phyloP scores from a whole-genome alignment of 805 yeast genomes.

The Wickerhamia fluorescens region DNA sequence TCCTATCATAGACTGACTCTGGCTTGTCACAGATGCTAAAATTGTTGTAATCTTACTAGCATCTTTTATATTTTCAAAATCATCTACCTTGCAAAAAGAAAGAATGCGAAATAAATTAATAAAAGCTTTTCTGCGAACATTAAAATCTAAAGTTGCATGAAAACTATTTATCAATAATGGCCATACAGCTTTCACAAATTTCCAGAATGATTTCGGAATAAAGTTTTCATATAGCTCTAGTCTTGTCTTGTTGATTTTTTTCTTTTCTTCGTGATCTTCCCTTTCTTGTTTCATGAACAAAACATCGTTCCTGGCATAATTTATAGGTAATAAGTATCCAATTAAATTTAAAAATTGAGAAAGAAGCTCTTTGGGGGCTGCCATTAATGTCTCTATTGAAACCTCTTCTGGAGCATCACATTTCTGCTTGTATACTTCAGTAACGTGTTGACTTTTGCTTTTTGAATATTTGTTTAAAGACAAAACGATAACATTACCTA shows the following conservation, averaged over 20 bases:
- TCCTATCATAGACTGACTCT: slow-evolving; percentile 30
- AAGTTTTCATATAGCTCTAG: slow-evolving; percentile 21
- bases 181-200: slow-evolving; percentile 42
- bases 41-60: slow-evolving; percentile 37
- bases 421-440: too few relatives aligned
- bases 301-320: slow-evolving; percentile 20
- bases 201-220: slow-evolving; percentile 14
- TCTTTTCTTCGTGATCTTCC: slow-evolving; percentile 16
- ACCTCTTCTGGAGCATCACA: slow-evolving; percentile 13
- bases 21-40: slow-evolving; percentile 57
- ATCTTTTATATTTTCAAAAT: slow-evolving; percentile 22
- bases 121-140: slow-evolving; percentile 51
- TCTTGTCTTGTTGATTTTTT: slow-evolving; percentile 24
- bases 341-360: slow-evolving; percentile 48
- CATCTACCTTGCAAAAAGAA: slow-evolving; percentile 25
- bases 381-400: slow-evolving; percentile 66
- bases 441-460: slow-evolving; percentile 5
- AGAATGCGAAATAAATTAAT: slow-evolving; percentile 48
- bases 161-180: slow-evolving; percentile 55
- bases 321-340: slow-evolving; percentile 50
- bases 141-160: slow-evolving; percentile 65
- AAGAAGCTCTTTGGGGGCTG: slow-evolving; percentile 62
- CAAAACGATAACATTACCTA: slow-evolving; percentile 42
- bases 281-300: slow-evolving; percentile 20
- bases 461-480: slow-evolving; percentile 48